Evolutionary conservation across 2,329 filamentous ascomycete species (phyloP), one percentile per base, ranked within the genome.

Genomic region (Aspergillus versicolor): DNA sequence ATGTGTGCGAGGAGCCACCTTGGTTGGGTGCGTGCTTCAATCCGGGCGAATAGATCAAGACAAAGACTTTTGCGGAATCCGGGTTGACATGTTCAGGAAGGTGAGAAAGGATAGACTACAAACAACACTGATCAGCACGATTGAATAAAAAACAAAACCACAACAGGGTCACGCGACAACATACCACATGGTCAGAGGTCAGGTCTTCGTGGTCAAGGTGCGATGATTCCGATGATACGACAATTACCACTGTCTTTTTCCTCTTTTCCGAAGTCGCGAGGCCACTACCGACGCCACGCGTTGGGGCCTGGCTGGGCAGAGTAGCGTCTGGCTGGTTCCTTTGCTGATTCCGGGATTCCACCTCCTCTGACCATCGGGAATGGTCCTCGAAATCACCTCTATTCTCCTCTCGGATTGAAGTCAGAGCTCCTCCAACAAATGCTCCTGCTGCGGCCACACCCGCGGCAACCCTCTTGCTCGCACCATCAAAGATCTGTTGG

Each of bases 311-410:
- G 22, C 67, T 69, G 41, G 69, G 65, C n/a, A 54, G 46, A 24
- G 56, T 56, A 17, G 51, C 51, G 34, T 61, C 57, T 57, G 63
- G 67, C 63, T 67, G 73, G 60, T 61, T 67, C 60, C 60, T 67
- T 57, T 67, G 68, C 40, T 67, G 75, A 55, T 75, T 76, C 64
- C 88, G 85, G 48, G 88, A 83, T 65, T 90, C 88, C 21, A 88
- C 90, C 76, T 97, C 92, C 73, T 97, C 92, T 13, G 89, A 92
- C 93, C 93, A 97, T 52, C 91, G 87, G 71, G 91, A 89, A 75
- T 94, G 91, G 73, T 97, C 93, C 62, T 86, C 87, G 72, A 89
- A 94, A 51, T 88, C 88, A 60, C 85, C 84, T 70, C 86, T 87
- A 69, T 92, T 90, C 70, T 95, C 92, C 71, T 96, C 90, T 54